Evolutionary conservation across 1,139 yeast species (phyloP), one percentile per base, ranked within the genome.

Genomic region (Diutina neorugosa): DNA sequence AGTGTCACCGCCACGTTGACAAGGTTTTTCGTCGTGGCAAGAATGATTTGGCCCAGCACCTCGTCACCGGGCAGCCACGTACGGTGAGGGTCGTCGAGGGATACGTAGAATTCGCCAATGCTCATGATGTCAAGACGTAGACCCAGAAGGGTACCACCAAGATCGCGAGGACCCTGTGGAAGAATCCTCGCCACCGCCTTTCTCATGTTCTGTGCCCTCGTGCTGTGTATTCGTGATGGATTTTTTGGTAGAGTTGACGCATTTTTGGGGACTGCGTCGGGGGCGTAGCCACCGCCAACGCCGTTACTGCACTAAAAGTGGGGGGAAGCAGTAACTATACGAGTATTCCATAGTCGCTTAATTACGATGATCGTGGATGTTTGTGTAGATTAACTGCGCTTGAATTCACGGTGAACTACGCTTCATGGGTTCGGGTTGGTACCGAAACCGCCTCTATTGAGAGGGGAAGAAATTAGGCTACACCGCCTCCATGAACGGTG

Each of bases 31-130:
- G 77, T 77, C 51, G 84, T 65, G 8, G 78, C 73, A 16, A 84
- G 67, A 2, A 81, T 76, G 23, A 81, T 74, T 59, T 80, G 82
- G 7, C 93, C 93, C 1, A 75, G 68, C n/a, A 84, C 77, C 59
- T 78, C 78, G 56, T 84, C 87, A 14, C 89, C 88, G 0, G 90
- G 89, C 16, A 71, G 66, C 74, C 81, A 83, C 20, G 77, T 70
- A 61, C 79, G 77, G 65, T 86, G 95, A 1, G 95, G 93, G 55
- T 84, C 82, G 58, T 82, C 85, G 54, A 88, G 69, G 52, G 74
- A 75, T 50, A 88, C 80, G 65, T 80, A 85, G 65, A 87, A 85
- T 58, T 85, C 89, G 53, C 78, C 76, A 56, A 79, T 74, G 7
- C 77, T 67, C 53, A 69, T 70, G 58, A 70, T 66, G 57, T 78